Evolutionary conservation across 192 early-diverging fungal species (phyloP).

Genomic region (Backusella morwellensis): DNA sequence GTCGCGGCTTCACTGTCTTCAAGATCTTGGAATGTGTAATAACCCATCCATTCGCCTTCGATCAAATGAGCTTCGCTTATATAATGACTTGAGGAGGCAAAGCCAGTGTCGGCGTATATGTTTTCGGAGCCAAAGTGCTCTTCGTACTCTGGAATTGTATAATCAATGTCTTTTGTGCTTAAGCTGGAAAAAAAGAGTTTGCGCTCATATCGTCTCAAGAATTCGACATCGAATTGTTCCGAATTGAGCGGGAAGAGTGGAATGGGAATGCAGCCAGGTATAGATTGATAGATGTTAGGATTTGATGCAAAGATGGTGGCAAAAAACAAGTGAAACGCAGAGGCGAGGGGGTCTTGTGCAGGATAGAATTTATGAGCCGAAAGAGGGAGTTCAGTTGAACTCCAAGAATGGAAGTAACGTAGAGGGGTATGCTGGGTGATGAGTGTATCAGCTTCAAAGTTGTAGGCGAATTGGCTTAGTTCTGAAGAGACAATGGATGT

Average conservation of each 20-base stretch:
- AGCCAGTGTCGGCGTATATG: slow-evolving; percentile 24
- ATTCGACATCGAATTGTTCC: slow-evolving; percentile 32
- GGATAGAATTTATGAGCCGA: slow-evolving; percentile 22
- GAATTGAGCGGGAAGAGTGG: slow-evolving; percentile 27
- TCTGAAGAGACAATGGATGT: slow-evolving; percentile 20
- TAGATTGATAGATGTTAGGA: slow-evolving; percentile 24
- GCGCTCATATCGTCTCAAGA: slow-evolving; percentile 32
- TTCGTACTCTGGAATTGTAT: neutral
- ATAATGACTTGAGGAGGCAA: slow-evolving; percentile 22
- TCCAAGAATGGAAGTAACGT: slow-evolving; percentile 18
- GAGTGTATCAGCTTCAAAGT: slow-evolving; percentile 26
- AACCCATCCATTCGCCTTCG: slow-evolving; percentile 41
- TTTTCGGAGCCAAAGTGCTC: neutral
- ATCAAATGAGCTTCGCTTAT: slow-evolving; percentile 35
- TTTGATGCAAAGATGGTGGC: slow-evolving; percentile 36
- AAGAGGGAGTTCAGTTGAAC: slow-evolving; percentile 8
- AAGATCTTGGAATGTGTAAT: slow-evolving; percentile 35
- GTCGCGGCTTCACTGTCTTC: slow-evolving; percentile 9
- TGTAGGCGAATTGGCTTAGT: slow-evolving; percentile 33
- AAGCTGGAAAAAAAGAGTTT: slow-evolving; percentile 13
- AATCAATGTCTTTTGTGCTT: slow-evolving; percentile 3
- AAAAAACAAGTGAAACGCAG: slow-evolving; percentile 38
- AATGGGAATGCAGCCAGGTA: slow-evolving; percentile 28
- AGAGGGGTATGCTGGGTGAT: slow-evolving; percentile 20
- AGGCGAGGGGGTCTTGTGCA: slow-evolving; percentile 24